Evolutionary conservation across 169 alveolate species (phyloP).

Genomic region (Cardiosporidium cionae): DNA sequence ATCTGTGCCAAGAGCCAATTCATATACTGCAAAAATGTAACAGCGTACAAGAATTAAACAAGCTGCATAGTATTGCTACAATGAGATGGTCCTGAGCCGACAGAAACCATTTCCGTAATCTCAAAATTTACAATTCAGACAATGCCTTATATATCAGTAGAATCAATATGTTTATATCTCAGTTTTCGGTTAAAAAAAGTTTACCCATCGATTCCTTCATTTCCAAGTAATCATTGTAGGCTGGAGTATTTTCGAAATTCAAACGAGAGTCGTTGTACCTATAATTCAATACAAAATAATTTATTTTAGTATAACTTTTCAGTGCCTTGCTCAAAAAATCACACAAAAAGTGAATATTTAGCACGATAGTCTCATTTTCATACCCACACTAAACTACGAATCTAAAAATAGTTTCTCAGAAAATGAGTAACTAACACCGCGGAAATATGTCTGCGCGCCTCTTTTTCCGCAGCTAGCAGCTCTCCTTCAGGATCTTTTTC

Average conservation of each 20-base stretch:
- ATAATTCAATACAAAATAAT: too few species aligned
- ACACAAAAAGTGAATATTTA: too few species aligned
- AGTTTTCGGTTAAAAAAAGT: background rate
- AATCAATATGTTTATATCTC: background rate
- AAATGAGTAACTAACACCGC: slow-evolving; percentile 23
- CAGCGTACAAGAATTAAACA: too few species aligned
- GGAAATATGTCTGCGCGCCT: slow-evolving; percentile 19
- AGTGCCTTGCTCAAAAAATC: too few species aligned
- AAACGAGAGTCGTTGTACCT: background rate
- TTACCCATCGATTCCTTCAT: background rate
- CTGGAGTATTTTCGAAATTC: background rate
- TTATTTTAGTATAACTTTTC: too few species aligned
- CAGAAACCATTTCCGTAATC: background rate
- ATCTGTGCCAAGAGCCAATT: background rate
- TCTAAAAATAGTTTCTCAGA: too few species aligned
- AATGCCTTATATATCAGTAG: background rate
- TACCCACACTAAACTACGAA: too few species aligned
- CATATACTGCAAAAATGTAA: background rate
- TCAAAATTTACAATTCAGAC: background rate
- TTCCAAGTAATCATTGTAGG: background rate
- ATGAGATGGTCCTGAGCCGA: too few species aligned
- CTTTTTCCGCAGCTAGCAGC: slow-evolving; percentile 13
- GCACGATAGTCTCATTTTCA: too few species aligned
- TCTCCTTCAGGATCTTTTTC: slow-evolving; percentile 23
- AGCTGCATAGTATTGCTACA: too few species aligned